Base-by-base conservation (phyloP, 257 asterid species). In the Perilla frutescens region DNA sequence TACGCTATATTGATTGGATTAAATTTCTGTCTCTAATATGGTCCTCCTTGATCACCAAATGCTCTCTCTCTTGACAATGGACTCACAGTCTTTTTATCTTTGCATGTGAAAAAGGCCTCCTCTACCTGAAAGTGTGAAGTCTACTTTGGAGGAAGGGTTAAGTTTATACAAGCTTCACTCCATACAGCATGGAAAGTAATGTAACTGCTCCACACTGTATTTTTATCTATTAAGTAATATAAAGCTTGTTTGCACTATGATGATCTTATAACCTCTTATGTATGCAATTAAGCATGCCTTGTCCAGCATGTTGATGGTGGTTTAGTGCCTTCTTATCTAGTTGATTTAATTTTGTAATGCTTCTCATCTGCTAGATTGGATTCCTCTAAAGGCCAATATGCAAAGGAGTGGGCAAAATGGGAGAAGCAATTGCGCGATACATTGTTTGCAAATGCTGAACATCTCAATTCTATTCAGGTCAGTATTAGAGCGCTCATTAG, bases 391-490 rank as follows among this genome's bases (percentile, higher is more conserved):
- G 99, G 97, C 77, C 68, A 91, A 60, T 91, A 86, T 71, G 88
- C 82, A 6, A 66, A 62, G 59, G 97, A 88, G 81, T 91, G 99
- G 99, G 79, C 83, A 39, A 85, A 87, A 70, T 94, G 99, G 99
- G 99, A 94, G 89, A 87, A 80, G 80, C 78, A 82, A 62, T 69
- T 94, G 80, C 93, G 99, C 4, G 88, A 81, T 72, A 75, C 83
- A 31, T 57, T 94, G 62, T 72, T 72, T 68, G 82, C 81, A 14
- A 87, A 90, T 85, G 88, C 87, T 0, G 97, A 85, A 72, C 81
- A 88, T 85, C 85, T 94, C 41, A 90, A 80, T 74, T 90, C 97
- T 80, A 77, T 94, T 69, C 99, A 94, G 98, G 98, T 93, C 48
- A 70, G 77, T 66, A 55, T 64, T 55, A 34, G 62, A n/a, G 40